phyloP scores from a whole-genome alignment of 2,329 filamentous ascomycete species.

The Diaporthe citriasiana region DNA sequence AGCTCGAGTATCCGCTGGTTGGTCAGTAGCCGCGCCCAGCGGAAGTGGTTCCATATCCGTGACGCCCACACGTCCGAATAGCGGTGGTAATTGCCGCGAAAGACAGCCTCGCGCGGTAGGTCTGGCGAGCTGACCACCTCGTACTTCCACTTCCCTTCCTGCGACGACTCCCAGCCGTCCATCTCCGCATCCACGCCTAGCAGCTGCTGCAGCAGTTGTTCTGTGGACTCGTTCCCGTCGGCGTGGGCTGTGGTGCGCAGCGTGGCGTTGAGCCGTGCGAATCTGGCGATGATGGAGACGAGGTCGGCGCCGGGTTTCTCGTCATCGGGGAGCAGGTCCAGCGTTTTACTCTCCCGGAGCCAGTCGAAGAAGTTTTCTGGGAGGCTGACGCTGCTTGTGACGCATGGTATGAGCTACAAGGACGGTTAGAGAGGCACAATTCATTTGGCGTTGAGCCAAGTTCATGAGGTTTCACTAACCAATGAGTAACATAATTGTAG shows the following conservation, averaged over 20 bases:
- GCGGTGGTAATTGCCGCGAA: conserved; percentile 66
- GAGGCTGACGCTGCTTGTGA: conserved; percentile 56
- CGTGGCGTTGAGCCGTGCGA: conserved; percentile 56
- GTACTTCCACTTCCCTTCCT: conserved; percentile 56
- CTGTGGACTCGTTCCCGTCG: conserved; percentile 55
- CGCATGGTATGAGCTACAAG: conserved; percentile 60
- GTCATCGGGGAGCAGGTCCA: conserved; percentile 52
- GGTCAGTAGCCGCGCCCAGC: conserved; percentile 69
- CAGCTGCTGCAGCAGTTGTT: conserved; percentile 55
- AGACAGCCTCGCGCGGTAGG: conserved; percentile 59
- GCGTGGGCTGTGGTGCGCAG: conserved; percentile 52
- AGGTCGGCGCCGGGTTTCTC: conserved; percentile 57
- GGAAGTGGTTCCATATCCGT: conserved; percentile 71
- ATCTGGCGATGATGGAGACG: conserved; percentile 56
- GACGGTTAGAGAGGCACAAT: conserved; percentile 11
- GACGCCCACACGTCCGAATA: conserved; percentile 68
- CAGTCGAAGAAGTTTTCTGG: conserved; percentile 60
- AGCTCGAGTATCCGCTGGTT: conserved; percentile 64
- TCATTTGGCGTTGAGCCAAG: not conserved
- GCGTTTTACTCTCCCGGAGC: conserved; percentile 44
- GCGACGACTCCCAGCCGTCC: conserved; percentile 54
- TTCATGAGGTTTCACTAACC: conserved; percentile 53
- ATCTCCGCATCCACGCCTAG: conserved; percentile 58
- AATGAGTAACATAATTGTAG: conserved; percentile 70
- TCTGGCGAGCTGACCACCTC: conserved; percentile 50